Percentiles rank a stretch among this genome's conserved stretches.
phyloP scores from a whole-genome alignment of 495 filamentous ascomycete genomes.

The Lindgomyces ingoldianus region DNA sequence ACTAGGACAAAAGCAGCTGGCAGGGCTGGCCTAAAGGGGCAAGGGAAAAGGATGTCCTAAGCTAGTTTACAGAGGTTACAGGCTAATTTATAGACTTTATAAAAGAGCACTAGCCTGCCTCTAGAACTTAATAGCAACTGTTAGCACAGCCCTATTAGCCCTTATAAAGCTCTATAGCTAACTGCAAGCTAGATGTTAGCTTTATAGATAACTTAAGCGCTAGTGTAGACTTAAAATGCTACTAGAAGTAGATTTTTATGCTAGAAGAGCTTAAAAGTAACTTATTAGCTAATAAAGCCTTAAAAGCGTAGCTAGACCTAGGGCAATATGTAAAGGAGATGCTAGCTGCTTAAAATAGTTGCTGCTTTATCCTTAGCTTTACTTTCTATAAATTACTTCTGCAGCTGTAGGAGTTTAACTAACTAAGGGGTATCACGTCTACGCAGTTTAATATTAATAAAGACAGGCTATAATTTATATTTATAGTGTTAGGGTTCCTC shows the following conservation, averaged over 20 bases:
- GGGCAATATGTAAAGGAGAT: constrained; percentile 27
- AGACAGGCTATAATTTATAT: constrained; percentile 51
- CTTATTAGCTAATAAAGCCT: constrained; percentile 14
- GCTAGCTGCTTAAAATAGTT: constrained; percentile 19
- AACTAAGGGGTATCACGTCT: constrained; percentile 51
- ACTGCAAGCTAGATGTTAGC: constrained; percentile 29
- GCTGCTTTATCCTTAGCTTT: constrained; percentile 31
- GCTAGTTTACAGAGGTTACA: constrained; percentile 25
- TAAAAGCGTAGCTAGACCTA: constrained; percentile 29
- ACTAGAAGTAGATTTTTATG: constrained; percentile 21
- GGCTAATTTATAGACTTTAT: constrained; percentile 20
- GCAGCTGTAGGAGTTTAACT: constrained; percentile 51
- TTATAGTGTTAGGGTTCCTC: constrained; percentile 51
- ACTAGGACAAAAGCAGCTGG: constrained; percentile 26
- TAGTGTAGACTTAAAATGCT: constrained; percentile 23
- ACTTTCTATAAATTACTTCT: constrained; percentile 27
- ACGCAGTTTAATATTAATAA: constrained; percentile 52
- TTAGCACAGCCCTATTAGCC: constrained; percentile 20
- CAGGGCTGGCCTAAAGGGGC: constrained; percentile 19
- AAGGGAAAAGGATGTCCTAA: constrained; percentile 23
- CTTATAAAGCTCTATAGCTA: constrained; percentile 26
- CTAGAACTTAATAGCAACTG: constrained; percentile 2
- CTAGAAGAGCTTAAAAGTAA: constrained; percentile 32
- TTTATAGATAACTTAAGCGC: constrained; percentile 31
- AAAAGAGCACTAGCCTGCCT: constrained; percentile 19